Evolutionary conservation across 768 basidiomycete species (phyloP).

Genomic region (Exidia glandulosa): DNA sequence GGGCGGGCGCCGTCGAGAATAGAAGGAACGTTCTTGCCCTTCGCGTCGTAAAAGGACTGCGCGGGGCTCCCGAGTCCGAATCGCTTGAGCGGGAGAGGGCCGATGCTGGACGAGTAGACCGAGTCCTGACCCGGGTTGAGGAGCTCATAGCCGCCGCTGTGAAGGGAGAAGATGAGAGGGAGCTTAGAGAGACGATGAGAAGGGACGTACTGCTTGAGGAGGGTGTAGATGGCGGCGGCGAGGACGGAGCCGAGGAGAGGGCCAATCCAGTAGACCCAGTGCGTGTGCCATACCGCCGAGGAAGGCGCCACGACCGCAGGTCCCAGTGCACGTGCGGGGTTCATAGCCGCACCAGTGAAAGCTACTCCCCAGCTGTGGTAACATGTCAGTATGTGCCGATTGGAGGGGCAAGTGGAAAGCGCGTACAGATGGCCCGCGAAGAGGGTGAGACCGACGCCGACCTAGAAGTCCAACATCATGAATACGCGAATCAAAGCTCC

Average conservation of each 20-base stretch:
- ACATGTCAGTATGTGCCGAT: background rate
- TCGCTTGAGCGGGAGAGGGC: background rate
- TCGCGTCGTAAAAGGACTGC: background rate
- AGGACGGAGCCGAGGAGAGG: conserved; percentile 57
- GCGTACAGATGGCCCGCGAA: conserved; percentile 49
- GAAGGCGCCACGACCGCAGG: conserved; percentile 48
- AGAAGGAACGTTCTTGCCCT: no score
- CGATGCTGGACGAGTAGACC: conserved; percentile 16
- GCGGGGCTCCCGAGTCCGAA: background rate
- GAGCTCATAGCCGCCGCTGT: conserved; percentile 36
- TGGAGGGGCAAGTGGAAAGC: background rate
- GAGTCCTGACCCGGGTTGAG: conserved; percentile 41
- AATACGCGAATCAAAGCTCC: background rate
- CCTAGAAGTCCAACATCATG: background rate
- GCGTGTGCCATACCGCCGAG: conserved; percentile 14
- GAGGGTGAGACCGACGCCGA: conserved; percentile 51
- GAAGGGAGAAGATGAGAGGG: background rate
- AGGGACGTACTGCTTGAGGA: conserved; percentile 31
- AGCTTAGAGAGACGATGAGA: background rate
- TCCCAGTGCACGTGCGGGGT: conserved; percentile 58
- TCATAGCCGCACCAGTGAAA: conserved; percentile 54
- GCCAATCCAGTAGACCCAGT: conserved; percentile 69
- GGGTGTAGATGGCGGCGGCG: conserved; percentile 41
- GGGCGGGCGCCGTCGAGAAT: no score
- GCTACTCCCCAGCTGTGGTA: background rate